Conservation (phyloP, 2,329 filamentous ascomycete species). For the Knufia petricola region DNA sequence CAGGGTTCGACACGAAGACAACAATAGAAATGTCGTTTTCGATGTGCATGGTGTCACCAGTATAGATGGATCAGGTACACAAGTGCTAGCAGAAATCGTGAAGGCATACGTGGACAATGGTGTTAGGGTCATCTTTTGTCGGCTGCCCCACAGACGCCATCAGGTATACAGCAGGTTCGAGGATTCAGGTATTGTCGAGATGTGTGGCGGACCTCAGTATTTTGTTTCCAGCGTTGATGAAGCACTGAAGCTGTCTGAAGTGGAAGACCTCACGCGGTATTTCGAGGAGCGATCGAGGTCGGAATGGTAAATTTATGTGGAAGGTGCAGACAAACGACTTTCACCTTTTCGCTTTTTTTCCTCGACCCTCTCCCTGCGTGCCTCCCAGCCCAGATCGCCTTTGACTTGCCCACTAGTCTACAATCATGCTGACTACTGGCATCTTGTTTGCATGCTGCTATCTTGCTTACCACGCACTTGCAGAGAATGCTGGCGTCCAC, state of each 20-base stretch:
- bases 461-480: neutral
- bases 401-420: too few relatives aligned
- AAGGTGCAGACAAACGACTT: neutral
- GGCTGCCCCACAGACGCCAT: slow-evolving; percentile 40
- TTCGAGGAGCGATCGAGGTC: slow-evolving; percentile 15
- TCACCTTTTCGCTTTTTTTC: too few relatives aligned
- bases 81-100: slow-evolving; percentile 87
- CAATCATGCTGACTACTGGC: neutral
- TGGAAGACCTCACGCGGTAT: slow-evolving; percentile 46
- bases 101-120: slow-evolving; percentile 64
- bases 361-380: neutral
- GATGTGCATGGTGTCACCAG: slow-evolving; percentile 96
- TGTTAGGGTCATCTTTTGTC: slow-evolving; percentile 50
- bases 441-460: neutral
- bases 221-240: slow-evolving; percentile 79
- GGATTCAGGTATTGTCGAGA: slow-evolving; percentile 72
- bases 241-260: slow-evolving; percentile 70
- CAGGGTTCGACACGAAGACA: slow-evolving; percentile 62
- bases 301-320: neutral
- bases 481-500: slow-evolving; percentile 10
- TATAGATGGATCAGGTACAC: slow-evolving; percentile 84
- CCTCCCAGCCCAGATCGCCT: neutral
- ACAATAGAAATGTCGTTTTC: slow-evolving; percentile 88
- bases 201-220: slow-evolving; percentile 65
- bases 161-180: slow-evolving; percentile 64